These are phyloP conservation scores for Paecilomyces sp. DNA, from an alignment of 2,329 filamentous ascomycete species.

Conservation along the genomic window DNA sequence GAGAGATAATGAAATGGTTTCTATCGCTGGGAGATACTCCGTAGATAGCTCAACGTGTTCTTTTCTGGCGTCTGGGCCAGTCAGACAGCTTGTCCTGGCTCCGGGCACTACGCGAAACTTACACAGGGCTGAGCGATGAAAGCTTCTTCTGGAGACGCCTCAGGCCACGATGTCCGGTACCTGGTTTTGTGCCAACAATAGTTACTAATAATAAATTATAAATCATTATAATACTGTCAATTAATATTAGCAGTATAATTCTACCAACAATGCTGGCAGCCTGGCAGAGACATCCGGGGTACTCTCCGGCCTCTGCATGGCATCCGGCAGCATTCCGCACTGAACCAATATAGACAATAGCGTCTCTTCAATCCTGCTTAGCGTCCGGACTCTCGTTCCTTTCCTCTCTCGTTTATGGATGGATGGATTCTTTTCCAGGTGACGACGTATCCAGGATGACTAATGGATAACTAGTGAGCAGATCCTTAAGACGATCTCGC, in stretches of 20 bases:
- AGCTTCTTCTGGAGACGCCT: neutral
- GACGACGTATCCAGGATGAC: neutral
- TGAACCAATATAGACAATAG: neutral
- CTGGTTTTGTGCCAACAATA: neutral
- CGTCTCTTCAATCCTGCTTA: neutral
- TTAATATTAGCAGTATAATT: too few relatives aligned
- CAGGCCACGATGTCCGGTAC: neutral
- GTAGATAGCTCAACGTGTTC: conserved; percentile 16
- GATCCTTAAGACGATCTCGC: neutral
- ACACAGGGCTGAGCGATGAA: neutral
- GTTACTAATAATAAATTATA: too few relatives aligned
- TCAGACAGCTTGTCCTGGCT: neutral
- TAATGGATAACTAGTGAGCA: neutral
- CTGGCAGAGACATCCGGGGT: neutral
- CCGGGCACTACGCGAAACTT: neutral
- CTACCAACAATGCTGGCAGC: neutral
- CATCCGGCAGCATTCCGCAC: neutral
- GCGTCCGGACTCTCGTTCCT: neutral
- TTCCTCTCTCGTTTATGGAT: neutral
- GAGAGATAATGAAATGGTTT: neutral
- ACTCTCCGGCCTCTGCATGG: neutral
- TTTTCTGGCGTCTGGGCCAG: conserved; percentile 6
- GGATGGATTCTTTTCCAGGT: neutral
- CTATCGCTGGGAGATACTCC: neutral
- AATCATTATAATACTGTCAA: too few relatives aligned